Evolutionary conservation across 202 grass and related monocot genomes (phyloP).

Genomic region (Carex sylvatica): DNA sequence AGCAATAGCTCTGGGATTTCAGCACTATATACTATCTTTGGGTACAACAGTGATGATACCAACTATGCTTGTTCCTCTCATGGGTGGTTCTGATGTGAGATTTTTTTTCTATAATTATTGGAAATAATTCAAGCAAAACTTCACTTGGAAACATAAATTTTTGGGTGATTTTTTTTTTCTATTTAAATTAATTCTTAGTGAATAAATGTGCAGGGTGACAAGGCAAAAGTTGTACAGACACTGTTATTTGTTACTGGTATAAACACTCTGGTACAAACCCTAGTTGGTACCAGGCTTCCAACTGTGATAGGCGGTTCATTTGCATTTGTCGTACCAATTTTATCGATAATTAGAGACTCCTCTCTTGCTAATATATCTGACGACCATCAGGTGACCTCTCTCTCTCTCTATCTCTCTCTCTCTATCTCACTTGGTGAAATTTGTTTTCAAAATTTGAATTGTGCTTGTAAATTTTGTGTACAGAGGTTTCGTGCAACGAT

Average conservation of each 20-base stretch:
- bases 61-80: conserved; percentile 66
- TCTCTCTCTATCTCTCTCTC: conserved; percentile 8
- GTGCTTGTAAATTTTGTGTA: conserved; percentile 20
- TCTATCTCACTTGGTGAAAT: background rate
- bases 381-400: conserved; percentile 45
- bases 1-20: conserved; percentile 74
- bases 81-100: conserved; percentile 92
- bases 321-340: conserved; percentile 66
- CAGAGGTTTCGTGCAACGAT: conserved; percentile 88
- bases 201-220: conserved; percentile 45
- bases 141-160: background rate
- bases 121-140: background rate
- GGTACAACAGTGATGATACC: conserved; percentile 97
- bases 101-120: conserved; percentile 4
- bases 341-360: conserved; percentile 80
- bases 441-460: background rate
- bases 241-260: conserved; percentile 88
- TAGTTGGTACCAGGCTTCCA: conserved; percentile 88
- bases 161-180: background rate
- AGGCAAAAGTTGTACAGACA: conserved; percentile 87
- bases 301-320: conserved; percentile 82
- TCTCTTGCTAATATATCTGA: conserved; percentile 57
- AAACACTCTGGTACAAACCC: conserved; percentile 86
- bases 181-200: background rate
- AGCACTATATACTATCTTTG: conserved; percentile 83